Evolutionary conservation across 2,329 filamentous ascomycete genomes (phyloP), one percentile per base, ranked within the genome.

Genomic region (Xylaria sp.): DNA sequence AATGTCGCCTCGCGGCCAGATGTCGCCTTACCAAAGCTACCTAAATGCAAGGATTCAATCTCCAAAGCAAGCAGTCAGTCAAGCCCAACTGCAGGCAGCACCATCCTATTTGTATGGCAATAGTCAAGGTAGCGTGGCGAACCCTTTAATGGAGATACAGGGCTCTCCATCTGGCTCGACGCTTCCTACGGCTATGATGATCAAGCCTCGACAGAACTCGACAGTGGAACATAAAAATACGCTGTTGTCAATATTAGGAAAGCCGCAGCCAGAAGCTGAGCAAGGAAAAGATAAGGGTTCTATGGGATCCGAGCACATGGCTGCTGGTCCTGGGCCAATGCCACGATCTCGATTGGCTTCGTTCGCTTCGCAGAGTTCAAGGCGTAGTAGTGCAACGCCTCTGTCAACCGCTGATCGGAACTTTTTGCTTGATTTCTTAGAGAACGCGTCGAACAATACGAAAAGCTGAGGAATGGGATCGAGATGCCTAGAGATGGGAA

Each of bases 361-460:
- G n/a, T 69, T 82, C 54, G 77, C 77, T 10, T 80, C 81, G 54
- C 75, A 74, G 9, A 71, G 68, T 10, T 68, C 70, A 8, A 77
- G 81, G 40, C 78, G 82, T 10, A 80, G 79, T 17, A 84, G 81
- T 63, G 79, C 83, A 70, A 80, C 81, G 31, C 79, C 84, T 11
- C 86, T 87, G 44, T 90, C 88, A 3, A 85, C 90, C 0, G 89
- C 86, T 0, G 88, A 95, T 68, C 89, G 90, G 72, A 88, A 83
- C 15, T 95, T 95, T 70, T 77, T 96, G 72, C 80, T 95, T 53
- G 89, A 85, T 9, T 95, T 92, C 72, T 77, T 96, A 69, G 86
- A 91, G 65, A 80, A 80, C 25, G 79, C 81, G 2, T 80, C 81
- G 10, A 77, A 78, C 35, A 78, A 66, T 31, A 60, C 73, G n/a